These are phyloP conservation scores for Alternaria sp. DNA, from an alignment of 2,329 filamentous ascomycete species.

Conservation along the genomic window DNA sequence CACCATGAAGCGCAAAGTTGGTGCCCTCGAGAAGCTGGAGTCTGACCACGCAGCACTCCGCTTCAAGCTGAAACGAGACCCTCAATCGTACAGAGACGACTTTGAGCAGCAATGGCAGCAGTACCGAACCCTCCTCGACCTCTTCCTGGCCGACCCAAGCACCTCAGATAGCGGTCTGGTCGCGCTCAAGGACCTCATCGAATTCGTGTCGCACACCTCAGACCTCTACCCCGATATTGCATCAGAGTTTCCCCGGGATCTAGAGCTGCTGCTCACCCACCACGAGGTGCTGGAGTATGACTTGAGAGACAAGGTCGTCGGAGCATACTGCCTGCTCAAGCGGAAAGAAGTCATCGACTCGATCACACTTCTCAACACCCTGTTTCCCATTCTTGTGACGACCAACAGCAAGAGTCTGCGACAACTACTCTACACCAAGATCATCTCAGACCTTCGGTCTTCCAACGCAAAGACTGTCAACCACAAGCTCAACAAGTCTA, in stretches of 20 bases:
- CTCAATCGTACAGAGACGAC: slow-evolving; percentile 82
- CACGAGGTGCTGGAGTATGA: slow-evolving; percentile 85
- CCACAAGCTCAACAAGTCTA: slow-evolving; percentile 89
- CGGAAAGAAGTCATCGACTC: slow-evolving; percentile 95
- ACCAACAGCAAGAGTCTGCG: slow-evolving; percentile 91
- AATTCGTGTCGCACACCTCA: slow-evolving; percentile 91
- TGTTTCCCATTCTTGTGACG: slow-evolving; percentile 94
- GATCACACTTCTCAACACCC: slow-evolving; percentile 77
- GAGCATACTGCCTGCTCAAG: slow-evolving; percentile 83
- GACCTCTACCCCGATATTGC: slow-evolving; percentile 91
- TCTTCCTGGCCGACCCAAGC: slow-evolving; percentile 85
- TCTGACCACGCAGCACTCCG: slow-evolving; percentile 78
- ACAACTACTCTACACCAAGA: slow-evolving; percentile 85
- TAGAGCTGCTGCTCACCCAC: slow-evolving; percentile 81
- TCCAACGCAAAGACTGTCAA: slow-evolving; percentile 89
- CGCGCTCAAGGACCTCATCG: slow-evolving; percentile 88
- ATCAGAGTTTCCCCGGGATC: slow-evolving; percentile 76
- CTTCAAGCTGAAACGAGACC: slow-evolving; percentile 75
- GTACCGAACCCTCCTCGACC: slow-evolving; percentile 89
- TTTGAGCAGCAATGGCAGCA: slow-evolving; percentile 88
- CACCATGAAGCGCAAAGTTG: slow-evolving; percentile 81
- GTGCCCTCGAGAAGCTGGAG: slow-evolving; percentile 93
- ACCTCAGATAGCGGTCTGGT: slow-evolving; percentile 80
- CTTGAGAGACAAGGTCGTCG: slow-evolving; percentile 76
- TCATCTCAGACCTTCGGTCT: slow-evolving; percentile 86